Percentiles rank a stretch among this genome's conserved stretches.
These are phyloP conservation scores for Mycena chlorophos DNA, from an alignment of 768 basidiomycete species.

Conservation along the genomic window DNA sequence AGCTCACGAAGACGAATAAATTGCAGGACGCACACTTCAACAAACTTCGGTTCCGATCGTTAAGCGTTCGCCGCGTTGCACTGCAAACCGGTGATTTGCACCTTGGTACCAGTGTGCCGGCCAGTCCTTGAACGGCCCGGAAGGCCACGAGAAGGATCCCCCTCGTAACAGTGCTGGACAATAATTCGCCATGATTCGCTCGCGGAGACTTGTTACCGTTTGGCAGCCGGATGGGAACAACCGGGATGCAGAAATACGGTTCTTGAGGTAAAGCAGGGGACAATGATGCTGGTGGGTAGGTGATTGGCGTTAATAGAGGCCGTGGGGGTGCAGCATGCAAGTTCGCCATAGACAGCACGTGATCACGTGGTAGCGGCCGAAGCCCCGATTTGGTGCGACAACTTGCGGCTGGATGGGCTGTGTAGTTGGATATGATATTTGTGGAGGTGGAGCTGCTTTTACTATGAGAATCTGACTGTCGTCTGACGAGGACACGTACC, in stretches of 20 bases:
- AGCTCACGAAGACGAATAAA: background rate
- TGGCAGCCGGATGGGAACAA: background rate
- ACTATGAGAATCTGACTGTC: no score
- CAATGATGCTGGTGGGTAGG: background rate
- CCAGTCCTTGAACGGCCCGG: slow-evolving; percentile 12
- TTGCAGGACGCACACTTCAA: background rate
- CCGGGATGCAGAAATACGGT: background rate
- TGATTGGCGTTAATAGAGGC: background rate
- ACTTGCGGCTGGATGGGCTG: no score
- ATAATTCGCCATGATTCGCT: slow-evolving; percentile 7
- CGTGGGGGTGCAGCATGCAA: background rate
- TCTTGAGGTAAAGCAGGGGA: background rate
- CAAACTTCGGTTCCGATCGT: background rate
- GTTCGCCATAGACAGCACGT: no score
- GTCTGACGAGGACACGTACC: background rate
- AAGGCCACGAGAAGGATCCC: background rate
- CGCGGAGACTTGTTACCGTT: background rate
- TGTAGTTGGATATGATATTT: no score
- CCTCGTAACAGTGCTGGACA: slow-evolving; percentile 5
- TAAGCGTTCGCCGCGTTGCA: background rate
- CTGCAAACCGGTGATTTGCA: background rate
- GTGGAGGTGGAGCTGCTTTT: no score
- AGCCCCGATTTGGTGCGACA: no score
- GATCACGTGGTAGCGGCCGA: no score
- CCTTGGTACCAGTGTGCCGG: background rate